Percentiles rank a stretch among this genome's conserved stretches.
phyloP scores from a whole-genome alignment of 139 green algal species.

The Haematococcus lacustris region DNA sequence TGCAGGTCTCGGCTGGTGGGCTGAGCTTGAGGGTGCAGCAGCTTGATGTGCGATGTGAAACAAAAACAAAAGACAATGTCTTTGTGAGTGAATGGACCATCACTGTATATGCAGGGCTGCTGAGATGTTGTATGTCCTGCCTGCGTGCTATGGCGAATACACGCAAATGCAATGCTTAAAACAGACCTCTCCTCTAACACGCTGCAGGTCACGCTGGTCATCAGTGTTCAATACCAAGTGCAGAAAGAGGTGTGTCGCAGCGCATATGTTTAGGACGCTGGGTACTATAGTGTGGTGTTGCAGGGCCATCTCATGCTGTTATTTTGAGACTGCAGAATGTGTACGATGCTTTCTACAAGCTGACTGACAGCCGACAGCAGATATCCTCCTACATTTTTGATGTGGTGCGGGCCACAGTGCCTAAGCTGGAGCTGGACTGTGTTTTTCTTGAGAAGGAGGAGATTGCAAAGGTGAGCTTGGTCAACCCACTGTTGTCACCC shows the following conservation, averaged over 20 bases:
- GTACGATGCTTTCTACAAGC: constrained; percentile 80
- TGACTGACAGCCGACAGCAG: constrained; percentile 41
- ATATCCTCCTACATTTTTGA: constrained; percentile 70
- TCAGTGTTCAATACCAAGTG: constrained; percentile 76
- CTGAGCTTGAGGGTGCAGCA: constrained; percentile 60
- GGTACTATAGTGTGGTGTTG: no score
- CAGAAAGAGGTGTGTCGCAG: background rate
- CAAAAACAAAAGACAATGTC: constrained; percentile 45
- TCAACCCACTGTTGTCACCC: no score
- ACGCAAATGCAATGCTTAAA: no score
- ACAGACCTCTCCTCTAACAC: no score
- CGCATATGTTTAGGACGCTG: no score
- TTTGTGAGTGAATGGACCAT: no score
- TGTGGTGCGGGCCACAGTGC: constrained; percentile 61
- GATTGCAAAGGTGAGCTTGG: constrained; percentile 69
- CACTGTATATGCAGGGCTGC: no score
- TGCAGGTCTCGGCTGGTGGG: constrained; percentile 10
- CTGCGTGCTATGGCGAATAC: no score
- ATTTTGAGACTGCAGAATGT: constrained; percentile 18
- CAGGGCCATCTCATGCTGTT: no score
- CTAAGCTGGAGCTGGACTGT: constrained; percentile 33
- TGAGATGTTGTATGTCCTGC: no score
- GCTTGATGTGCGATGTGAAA: constrained; percentile 49
- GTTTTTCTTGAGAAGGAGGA: constrained; percentile 78
- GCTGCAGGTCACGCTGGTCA: no score